Percentiles rank a stretch among this genome's conserved stretches.
Conservation (phyloP, 140 eudicot species). For the Anethum foeniculum region DNA sequence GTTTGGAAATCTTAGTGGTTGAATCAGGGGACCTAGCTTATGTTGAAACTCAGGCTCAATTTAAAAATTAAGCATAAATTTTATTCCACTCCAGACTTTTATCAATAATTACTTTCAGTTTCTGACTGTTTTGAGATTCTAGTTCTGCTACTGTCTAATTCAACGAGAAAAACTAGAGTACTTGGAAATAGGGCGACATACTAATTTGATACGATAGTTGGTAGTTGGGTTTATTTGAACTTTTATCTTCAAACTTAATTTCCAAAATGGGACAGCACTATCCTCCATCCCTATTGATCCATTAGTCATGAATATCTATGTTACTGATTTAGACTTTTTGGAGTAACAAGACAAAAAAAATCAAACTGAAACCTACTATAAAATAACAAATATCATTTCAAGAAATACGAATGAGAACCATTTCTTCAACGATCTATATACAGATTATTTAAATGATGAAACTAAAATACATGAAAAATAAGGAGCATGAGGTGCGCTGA, state of each 20-base stretch:
- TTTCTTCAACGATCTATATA: not conserved
- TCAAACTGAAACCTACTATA: not conserved
- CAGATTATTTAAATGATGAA: not conserved
- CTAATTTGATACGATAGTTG: not conserved
- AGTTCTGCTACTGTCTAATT: no score
- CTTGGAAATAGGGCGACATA: no score
- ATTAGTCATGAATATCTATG: not conserved
- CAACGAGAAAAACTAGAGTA: no score
- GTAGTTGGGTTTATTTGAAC: constrained; percentile 14
- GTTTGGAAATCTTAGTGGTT: not conserved
- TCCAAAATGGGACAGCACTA: not conserved
- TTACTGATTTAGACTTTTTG: not conserved
- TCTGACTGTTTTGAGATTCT: no score
- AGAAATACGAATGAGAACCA: not conserved
- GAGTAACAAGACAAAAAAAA: not conserved
- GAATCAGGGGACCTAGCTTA: no score
- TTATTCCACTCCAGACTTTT: no score
- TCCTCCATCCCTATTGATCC: constrained; percentile 10
- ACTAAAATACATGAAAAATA: not conserved
- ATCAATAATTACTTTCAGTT: no score
- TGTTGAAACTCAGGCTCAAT: no score
- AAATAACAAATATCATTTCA: not conserved
- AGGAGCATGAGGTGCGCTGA: constrained; percentile 34
- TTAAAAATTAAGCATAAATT: no score
- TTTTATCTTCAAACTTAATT: constrained; percentile 2